Base-by-base conservation (phyloP, 805 yeast species). In the Nakazawaea populi region DNA sequence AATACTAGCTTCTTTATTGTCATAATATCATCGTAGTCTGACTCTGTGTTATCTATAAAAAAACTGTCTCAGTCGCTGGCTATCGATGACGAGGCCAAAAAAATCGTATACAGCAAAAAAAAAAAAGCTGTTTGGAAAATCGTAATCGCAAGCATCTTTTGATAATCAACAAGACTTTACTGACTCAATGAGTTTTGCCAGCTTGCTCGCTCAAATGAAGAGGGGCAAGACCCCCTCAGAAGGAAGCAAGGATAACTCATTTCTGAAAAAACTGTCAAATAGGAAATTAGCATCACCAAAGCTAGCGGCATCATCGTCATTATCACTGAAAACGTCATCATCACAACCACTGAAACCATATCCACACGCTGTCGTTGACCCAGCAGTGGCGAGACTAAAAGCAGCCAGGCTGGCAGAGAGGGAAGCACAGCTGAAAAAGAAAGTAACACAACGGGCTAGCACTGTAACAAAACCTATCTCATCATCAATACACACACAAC, bases 311-410 rank as follows among this genome's bases (percentile, higher is more conserved):
- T 10, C 47, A 27, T 8, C 27, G 14, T 31, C 30, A 28, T 10
- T 34, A 14, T 14, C 30, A 47, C 38, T 29, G 36, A 30, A 40
- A 24, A 27, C 47, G 32, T 24, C 50, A n/a, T n/a, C 39, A 29
- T 18, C 48, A n/a, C 50, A 72, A 47, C n/a, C 29, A 5, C 38
- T 44, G 4, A 62, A 67, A 18, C 35, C 11, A 32, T 11, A 32
- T 32, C 35, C 35, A 4, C 35, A 32, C 3, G 35, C 35, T 11
- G 11, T 9, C 27, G 71, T 75, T 5, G 92, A 86, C 60, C 89
- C 91, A 0, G 89, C 89, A 4, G 88, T 86, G 7, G 80, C 79
- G 37, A 65, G 85, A 52, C 67, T 86, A 38, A 86, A 86, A 56
- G 90, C 84, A 52, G 79, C 83, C 2, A 70, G 92, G 60, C 70